Base-by-base conservation (phyloP, 257 asterid species). In the Jacaranda mimosifolia region DNA sequence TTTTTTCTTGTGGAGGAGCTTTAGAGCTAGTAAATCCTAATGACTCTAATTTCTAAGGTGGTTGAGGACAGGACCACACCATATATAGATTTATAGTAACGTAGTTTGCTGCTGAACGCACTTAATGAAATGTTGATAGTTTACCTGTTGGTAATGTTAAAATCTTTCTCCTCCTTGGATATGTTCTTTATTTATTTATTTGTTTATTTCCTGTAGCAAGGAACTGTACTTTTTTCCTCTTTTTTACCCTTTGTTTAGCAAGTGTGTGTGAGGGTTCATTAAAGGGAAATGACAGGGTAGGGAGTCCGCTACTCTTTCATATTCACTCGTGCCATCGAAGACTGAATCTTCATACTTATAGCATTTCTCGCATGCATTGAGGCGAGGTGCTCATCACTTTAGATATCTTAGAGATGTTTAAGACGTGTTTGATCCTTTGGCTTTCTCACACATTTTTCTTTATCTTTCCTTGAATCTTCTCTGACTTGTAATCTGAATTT, bases 1-100 rank as follows among this genome's bases (percentile, higher is more conserved):
- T 58, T 77, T 66, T 65, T 66, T 65, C 71, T 68, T 65, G 70
- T 76, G 12, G 63, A 51, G 67, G 26, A 42, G 14, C 78, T 67
- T 73, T 15, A 52, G 9, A 70, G 52, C 68, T 45, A 15, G 15
- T 71, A 52, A 74, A 68, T 68, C 49, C 55, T 66, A 58, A 26
- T 15, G 49, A 18, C 42, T 9, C 38, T 55, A 18, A 77, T 15
- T 69, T 36, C 10, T n/a, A 58, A 64, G 48, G 17, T 4, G 67
- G 74, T 39, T 49, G 72, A 68, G 70, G 19, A 70, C 32, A 43
- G 57, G 74, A 64, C 40, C 58, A 67, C 35, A 73, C 36, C 57
- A 17, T 57, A 40, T 45, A 43, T 32, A n/a, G n/a, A n/a, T n/a
- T 73, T 56, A 14, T 51, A 53, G 6, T 10, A 36, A 76, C 63